These are phyloP conservation scores for Suhomyces guaymorum DNA, from an alignment of 1,139 yeast species.

Conservation along the genomic window DNA sequence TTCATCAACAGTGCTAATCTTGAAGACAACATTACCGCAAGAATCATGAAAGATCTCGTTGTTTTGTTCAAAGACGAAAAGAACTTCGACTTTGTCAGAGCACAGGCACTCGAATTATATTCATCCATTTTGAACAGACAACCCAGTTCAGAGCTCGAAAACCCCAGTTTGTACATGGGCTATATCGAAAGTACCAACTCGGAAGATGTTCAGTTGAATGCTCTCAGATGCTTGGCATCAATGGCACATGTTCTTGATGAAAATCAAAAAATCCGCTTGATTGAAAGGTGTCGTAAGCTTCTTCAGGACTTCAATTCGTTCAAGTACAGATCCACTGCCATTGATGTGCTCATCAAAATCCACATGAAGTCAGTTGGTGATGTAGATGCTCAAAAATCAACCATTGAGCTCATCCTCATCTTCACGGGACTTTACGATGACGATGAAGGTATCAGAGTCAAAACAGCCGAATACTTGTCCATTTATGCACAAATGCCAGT, in stretches of 20 bases:
- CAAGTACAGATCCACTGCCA: slow-evolving; percentile 48
- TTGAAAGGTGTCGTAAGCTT: slow-evolving; percentile 17
- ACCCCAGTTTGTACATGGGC: no score
- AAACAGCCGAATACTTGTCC: slow-evolving; percentile 37
- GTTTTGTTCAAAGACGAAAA: slow-evolving; percentile 24
- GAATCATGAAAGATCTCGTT: slow-evolving; percentile 1
- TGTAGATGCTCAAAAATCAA: slow-evolving; percentile 2
- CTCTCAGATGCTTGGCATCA: slow-evolving; percentile 16
- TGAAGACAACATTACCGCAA: not conserved
- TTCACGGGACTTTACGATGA: slow-evolving; percentile 54
- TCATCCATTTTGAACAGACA: slow-evolving; percentile 20
- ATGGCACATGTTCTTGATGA: slow-evolving; percentile 3
- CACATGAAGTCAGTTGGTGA: slow-evolving; percentile 2
- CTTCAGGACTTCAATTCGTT: slow-evolving; percentile 46
- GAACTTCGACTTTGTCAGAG: slow-evolving; percentile 46
- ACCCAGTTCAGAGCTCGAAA: no score
- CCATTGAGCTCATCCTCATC: slow-evolving; percentile 10
- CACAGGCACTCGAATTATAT: slow-evolving; percentile 41
- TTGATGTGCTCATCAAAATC: slow-evolving; percentile 43
- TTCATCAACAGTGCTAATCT: slow-evolving; percentile 23
- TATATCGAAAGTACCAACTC: no score
- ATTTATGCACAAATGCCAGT: slow-evolving; percentile 20
- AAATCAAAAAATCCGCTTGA: slow-evolving; percentile 4
- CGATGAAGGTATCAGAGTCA: slow-evolving; percentile 49
- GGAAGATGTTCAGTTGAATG: slow-evolving; percentile 12